Evolutionary conservation across 2,329 filamentous ascomycete species (phyloP), one percentile per base, ranked within the genome.

Genomic region (Byssothecium circinans): DNA sequence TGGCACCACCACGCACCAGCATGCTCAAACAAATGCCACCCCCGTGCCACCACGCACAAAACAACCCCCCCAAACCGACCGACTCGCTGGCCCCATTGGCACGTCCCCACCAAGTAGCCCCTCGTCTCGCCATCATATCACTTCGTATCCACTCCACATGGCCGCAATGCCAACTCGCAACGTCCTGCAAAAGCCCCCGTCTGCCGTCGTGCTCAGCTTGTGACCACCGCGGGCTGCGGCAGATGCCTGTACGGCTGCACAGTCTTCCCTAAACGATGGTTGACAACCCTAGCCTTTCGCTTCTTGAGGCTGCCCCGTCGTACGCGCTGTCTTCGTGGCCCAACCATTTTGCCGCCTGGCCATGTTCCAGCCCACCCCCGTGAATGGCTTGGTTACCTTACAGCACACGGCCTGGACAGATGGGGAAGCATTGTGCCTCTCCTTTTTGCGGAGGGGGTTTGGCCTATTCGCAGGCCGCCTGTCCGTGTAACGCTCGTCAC

Each of bases 341-440:
- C 39, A 33, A 43, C n/a, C 40, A 4, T 32, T 40, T 12, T 20
- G 15, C 43, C 30, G 37, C 22, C 20, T 17, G 22, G 22, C 39
- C 33, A 23, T 49, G 45, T 46, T 38, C 50, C 47, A 48, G 50
- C 52, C 53, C 53, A n/a, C 43, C 12, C 43, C 53, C 50, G 2
- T n/a, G 48, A 47, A 38, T 27, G 14, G 15, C 48, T 43, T 18
- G 45, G 53, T 50, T 48, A 45, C 25, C 30, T 33, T 12, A 27
- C 25, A 27, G n/a, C n/a, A n/a, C n/a, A n/a, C n/a, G n/a, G n/a
- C n/a, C n/a, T n/a, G n/a, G n/a, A n/a, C n/a, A n/a, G n/a, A n/a
- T n/a, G n/a, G n/a, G n/a, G n/a, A n/a, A 27, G 25, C 25, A 27
- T 27, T 27, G n/a, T 27, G 11, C 25, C 25, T 6, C 25, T 27